Evolutionary conservation across 108 stramenopile genomes (phyloP).

Genomic region (Skeletonema menzelii): DNA sequence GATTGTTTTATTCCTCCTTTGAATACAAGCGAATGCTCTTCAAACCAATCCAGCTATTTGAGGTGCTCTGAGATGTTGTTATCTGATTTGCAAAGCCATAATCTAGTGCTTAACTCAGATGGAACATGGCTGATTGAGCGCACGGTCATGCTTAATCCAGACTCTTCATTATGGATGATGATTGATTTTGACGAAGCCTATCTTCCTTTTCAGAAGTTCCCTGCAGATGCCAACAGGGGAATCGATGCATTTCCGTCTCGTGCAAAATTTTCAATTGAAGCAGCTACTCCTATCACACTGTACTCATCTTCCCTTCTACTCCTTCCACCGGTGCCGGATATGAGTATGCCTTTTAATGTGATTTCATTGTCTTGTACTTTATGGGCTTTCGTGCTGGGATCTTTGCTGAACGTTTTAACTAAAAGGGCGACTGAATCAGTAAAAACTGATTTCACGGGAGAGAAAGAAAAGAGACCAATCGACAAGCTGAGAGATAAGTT

Average conservation of each 20-base stretch:
- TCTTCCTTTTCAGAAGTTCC: conserved; percentile 74
- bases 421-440: conserved; percentile 66
- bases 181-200: conserved; percentile 73
- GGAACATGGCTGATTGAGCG: conserved; percentile 33
- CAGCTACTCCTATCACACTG: conserved; percentile 27
- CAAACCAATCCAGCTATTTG: conserved; percentile 1
- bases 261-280: conserved; percentile 42
- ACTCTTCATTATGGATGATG: conserved; percentile 54
- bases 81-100: conserved; percentile 26
- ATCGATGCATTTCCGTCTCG: conserved; percentile 65
- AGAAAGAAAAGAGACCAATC: conserved; percentile 41
- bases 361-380: conserved; percentile 84
- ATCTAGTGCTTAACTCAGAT: conserved; percentile 29
- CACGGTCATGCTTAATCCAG: conserved; percentile 19
- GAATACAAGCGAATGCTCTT: conserved; percentile 7
- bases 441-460: conserved; percentile 52
- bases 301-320: conserved; percentile 68
- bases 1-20: conserved; percentile 24
- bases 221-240: conserved; percentile 85
- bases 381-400: conserved; percentile 87
- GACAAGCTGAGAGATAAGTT: conserved; percentile 40
- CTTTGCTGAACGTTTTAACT: conserved; percentile 76
- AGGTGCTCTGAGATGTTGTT: conserved; percentile 6
- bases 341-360: conserved; percentile 97
- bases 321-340: conserved; percentile 86